These are phyloP conservation scores for Mycena vitilis DNA, from an alignment of 768 basidiomycete species.

Conservation along the genomic window DNA sequence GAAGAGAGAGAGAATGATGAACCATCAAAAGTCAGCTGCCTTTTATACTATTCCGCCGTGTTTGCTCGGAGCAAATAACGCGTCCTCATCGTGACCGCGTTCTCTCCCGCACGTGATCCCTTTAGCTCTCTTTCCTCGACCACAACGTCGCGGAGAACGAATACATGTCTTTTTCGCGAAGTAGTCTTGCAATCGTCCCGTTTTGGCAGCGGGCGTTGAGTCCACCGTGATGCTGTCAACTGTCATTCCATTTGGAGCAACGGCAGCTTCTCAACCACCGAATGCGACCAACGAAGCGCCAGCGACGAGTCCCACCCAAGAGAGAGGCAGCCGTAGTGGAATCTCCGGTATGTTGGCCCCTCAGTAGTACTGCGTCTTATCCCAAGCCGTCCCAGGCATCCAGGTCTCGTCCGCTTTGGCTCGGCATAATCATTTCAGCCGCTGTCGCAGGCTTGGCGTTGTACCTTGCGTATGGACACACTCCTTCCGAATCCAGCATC, in stretches of 20 bases:
- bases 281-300: constrained; percentile 26
- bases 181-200: background rate
- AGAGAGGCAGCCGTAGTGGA: background rate
- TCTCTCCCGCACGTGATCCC: background rate
- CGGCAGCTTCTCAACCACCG: background rate
- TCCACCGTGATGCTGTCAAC: background rate
- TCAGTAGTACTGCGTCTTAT: background rate
- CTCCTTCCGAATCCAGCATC: background rate
- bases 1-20: background rate
- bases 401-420: constrained; percentile 4
- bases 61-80: background rate
- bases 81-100: constrained; percentile 12
- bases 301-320: constrained; percentile 8
- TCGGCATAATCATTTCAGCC: constrained; percentile 9
- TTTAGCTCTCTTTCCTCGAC: background rate
- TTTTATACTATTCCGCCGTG: constrained; percentile 12
- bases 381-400: background rate
- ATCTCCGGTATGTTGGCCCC: background rate
- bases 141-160: background rate
- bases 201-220: constrained; percentile 28
- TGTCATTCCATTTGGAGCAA: background rate
- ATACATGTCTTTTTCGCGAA: background rate
- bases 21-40: background rate
- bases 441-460: constrained; percentile 17
- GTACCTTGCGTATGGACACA: background rate